A percentile compares a stretch with the other conserved stretches of the same genome.
These are phyloP conservation scores for Aristolochia contorta DNA, from an alignment of 164 flowering plant species.

Conservation along the genomic window DNA sequence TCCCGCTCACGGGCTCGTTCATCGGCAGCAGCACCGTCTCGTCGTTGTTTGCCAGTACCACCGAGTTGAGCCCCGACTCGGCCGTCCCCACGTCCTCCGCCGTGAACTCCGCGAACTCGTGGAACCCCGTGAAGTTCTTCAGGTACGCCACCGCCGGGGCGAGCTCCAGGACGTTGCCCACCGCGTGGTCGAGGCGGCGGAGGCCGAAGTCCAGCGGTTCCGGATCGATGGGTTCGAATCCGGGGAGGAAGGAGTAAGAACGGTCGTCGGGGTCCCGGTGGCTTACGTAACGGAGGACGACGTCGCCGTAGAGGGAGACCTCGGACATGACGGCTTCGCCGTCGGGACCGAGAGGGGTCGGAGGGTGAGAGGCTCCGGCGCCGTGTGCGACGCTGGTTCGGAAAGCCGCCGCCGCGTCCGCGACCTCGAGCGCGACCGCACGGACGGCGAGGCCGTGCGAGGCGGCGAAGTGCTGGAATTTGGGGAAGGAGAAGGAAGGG, in stretches of 20 bases:
- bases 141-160: slow-evolving; percentile 49
- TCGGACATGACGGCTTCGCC: slow-evolving; percentile 30
- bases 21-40: slow-evolving; percentile 73
- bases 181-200: slow-evolving; percentile 72
- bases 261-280: slow-evolving; percentile 11
- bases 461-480: slow-evolving; percentile 36
- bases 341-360: slow-evolving; percentile 23
- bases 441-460: slow-evolving; percentile 78
- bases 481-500: slow-evolving; percentile 42
- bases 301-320: slow-evolving; percentile 67
- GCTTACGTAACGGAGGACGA: slow-evolving; percentile 55
- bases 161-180: slow-evolving; percentile 67
- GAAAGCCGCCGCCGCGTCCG: slow-evolving; percentile 49
- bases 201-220: slow-evolving; percentile 52
- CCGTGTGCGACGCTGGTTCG: slow-evolving; percentile 41
- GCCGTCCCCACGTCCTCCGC: slow-evolving; percentile 81
- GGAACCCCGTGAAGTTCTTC: slow-evolving; percentile 67
- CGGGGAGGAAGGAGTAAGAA: slow-evolving; percentile 45
- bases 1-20: slow-evolving; percentile 85
- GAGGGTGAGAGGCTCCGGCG: slow-evolving; percentile 24
- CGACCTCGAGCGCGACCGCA: slow-evolving; percentile 59
- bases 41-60: slow-evolving; percentile 64
- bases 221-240: slow-evolving; percentile 41
- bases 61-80: slow-evolving; percentile 84
- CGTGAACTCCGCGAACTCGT: slow-evolving; percentile 85